Evolutionary conservation across 129 eudicot species (phyloP).

Genomic region (Smallanthus sonchifolius): DNA sequence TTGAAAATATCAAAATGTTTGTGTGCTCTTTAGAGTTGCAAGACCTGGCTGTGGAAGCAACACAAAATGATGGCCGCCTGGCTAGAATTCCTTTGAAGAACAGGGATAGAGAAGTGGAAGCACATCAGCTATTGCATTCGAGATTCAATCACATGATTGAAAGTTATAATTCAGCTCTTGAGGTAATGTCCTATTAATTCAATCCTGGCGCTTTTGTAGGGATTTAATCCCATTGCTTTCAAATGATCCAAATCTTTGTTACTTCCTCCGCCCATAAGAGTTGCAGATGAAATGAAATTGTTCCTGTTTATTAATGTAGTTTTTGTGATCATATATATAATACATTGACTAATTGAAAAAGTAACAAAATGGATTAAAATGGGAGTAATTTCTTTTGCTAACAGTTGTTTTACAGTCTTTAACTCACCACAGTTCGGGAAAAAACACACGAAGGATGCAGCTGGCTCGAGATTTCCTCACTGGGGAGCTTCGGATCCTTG

Average conservation of each 20-base stretch:
- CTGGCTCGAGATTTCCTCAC: constrained; percentile 57
- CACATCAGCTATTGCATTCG: constrained; percentile 56
- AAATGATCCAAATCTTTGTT: not conserved
- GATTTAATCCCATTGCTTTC: not conserved
- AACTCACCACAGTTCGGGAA: constrained; percentile 25
- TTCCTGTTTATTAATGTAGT: not conserved
- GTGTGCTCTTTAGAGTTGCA: constrained; percentile 46
- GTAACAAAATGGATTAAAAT: not conserved
- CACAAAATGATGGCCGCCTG: constrained; percentile 61
- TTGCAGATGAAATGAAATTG: not conserved
- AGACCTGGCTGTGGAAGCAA: constrained; percentile 60
- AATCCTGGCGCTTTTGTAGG: not conserved
- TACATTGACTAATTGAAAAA: not conserved
- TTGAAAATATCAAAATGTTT: not conserved
- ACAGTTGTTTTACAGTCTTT: constrained; percentile 37
- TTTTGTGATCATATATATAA: not conserved
- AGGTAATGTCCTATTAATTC: constrained; percentile 33
- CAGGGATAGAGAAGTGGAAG: constrained; percentile 52
- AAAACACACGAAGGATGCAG: constrained; percentile 38
- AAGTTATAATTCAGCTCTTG: constrained; percentile 31
- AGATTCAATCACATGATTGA: constrained; percentile 37
- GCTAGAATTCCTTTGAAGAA: constrained; percentile 64
- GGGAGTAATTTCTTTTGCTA: constrained; percentile 1
- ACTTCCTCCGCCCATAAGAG: not conserved
- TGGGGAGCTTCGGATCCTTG: constrained; percentile 66